Percentiles rank a stretch among this genome's conserved stretches.
Evolutionary conservation across 441 rosid genomes (phyloP).

Genomic region (Gossypium lobatum): DNA sequence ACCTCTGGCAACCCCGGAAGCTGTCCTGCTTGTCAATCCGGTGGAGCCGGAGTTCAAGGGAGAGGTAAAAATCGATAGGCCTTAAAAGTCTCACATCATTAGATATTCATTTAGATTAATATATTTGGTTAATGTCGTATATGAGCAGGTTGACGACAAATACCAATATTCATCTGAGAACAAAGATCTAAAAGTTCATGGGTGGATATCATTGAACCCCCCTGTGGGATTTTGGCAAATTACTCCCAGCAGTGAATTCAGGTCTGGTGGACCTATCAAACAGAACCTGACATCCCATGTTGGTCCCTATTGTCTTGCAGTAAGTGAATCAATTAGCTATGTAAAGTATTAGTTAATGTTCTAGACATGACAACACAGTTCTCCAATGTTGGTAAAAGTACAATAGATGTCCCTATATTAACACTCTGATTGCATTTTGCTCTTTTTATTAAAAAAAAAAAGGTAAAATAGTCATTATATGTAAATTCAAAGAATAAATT

Average conservation of each 20-base stretch:
- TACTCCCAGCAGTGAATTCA: conserved; percentile 79
- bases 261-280: conserved; percentile 72
- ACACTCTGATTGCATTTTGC: too few species aligned
- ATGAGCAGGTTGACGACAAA: conserved; percentile 73
- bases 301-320: conserved; percentile 73
- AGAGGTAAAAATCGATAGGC: conserved; percentile 40
- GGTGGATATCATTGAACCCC: conserved; percentile 65
- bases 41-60: conserved; percentile 66
- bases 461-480: too few species aligned
- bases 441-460: too few species aligned
- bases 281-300: conserved; percentile 87
- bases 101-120: not conserved
- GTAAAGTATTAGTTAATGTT: not conserved
- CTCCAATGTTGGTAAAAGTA: not conserved
- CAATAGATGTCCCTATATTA: too few species aligned
- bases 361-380: not conserved
- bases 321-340: conserved; percentile 24
- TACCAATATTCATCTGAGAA: conserved; percentile 84
- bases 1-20: conserved; percentile 69
- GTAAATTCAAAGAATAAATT: too few species aligned
- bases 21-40: conserved; percentile 69
- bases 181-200: conserved; percentile 65
- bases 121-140: not conserved
- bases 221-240: conserved; percentile 77
- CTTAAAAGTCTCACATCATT: not conserved